phyloP scores from a whole-genome alignment of 2,329 filamentous ascomycete genomes.

The Pezicula carpinea region DNA sequence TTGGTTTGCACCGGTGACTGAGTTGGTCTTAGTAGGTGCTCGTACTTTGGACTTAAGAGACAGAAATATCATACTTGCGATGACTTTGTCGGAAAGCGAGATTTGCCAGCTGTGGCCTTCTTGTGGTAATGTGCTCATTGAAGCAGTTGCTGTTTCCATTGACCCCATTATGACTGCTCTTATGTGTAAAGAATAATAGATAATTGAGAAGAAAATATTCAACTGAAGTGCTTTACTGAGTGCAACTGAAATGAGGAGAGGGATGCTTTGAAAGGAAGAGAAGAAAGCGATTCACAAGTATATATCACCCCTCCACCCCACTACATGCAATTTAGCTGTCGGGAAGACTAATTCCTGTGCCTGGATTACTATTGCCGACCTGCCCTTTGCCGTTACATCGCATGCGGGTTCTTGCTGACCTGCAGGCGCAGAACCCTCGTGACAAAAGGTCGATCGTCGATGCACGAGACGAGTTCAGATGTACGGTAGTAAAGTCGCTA shows the following conservation, averaged over 20 bases:
- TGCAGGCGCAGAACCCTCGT: too few species aligned
- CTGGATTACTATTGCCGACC: too few species aligned
- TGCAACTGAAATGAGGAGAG: background rate
- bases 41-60: background rate
- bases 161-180: background rate
- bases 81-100: constrained; percentile 26
- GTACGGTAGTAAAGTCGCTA: too few species aligned
- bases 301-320: background rate
- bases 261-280: background rate
- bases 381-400: too few species aligned
- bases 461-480: too few species aligned
- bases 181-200: too few species aligned
- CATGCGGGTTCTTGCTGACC: too few species aligned
- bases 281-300: background rate
- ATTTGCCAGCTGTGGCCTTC: constrained; percentile 14
- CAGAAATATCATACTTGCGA: constrained; percentile 25
- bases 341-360: background rate
- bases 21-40: background rate
- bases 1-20: constrained; percentile 32
- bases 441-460: too few species aligned
- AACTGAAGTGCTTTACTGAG: too few species aligned
- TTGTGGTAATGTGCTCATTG: background rate
- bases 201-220: too few species aligned
- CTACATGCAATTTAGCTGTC: background rate
- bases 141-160: background rate